Evolutionary conservation across 139 green algal genomes (phyloP).

Genomic region (Chlorella sp.): DNA sequence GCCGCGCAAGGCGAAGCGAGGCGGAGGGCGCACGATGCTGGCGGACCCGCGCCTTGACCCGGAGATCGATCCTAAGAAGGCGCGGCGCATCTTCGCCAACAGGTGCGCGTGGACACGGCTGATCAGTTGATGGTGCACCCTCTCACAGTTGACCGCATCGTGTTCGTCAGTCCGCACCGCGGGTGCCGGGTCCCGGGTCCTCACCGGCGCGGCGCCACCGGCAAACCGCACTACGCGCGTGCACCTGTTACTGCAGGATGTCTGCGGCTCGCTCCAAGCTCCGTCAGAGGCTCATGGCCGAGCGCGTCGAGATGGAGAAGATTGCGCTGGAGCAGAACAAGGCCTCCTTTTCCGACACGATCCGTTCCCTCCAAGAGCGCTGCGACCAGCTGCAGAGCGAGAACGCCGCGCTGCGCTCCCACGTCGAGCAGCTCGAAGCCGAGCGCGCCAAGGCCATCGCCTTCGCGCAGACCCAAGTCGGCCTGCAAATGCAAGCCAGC

Average conservation of each 20-base stretch:
- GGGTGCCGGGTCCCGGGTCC: too few species aligned
- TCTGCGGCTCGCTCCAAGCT: slow-evolving; percentile 69
- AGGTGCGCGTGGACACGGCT: slow-evolving; percentile 7
- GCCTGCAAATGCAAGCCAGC: too few species aligned
- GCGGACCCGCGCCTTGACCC: slow-evolving; percentile 72
- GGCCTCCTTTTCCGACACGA: neutral
- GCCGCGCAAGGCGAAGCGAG: slow-evolving; percentile 41
- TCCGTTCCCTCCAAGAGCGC: neutral
- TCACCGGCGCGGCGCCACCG: too few species aligned
- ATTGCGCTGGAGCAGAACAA: neutral
- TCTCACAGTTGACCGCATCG: too few species aligned
- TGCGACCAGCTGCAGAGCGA: neutral
- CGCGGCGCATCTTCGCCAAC: slow-evolving; percentile 75
- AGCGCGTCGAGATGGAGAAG: neutral
- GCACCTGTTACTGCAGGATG: too few species aligned
- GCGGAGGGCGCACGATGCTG: slow-evolving; percentile 58
- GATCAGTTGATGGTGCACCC: too few species aligned
- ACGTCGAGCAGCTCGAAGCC: neutral
- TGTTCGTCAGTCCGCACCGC: too few species aligned
- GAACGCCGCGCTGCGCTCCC: neutral
- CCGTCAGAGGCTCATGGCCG: slow-evolving; percentile 54
- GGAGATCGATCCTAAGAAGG: slow-evolving; percentile 63
- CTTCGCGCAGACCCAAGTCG: neutral
- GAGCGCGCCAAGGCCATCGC: neutral
- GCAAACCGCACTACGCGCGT: too few species aligned